Evolutionary conservation across 805 yeast species (phyloP), one percentile per base, ranked within the genome.

Genomic region (Ogataea pilisensis): DNA sequence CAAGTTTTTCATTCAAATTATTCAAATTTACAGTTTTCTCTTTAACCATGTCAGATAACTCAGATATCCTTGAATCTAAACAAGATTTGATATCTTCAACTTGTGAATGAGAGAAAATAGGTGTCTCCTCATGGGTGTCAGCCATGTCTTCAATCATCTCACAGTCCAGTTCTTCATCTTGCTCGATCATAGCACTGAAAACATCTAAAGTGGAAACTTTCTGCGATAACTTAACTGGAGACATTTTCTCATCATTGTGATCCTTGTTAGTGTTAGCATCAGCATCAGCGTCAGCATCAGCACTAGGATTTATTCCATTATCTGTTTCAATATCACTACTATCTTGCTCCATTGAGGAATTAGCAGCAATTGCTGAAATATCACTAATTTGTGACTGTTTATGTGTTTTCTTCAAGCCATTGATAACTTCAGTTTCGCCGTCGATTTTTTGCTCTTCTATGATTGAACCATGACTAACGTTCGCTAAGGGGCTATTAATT

Each of bases 401-500:
- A 9, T 19, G 22, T 8, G 34, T 34, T 7, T 45, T 38, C 13
- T 37, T 45, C 21, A 52, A 44, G 7, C 56, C 54, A 22, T 41
- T 44, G 28, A 54, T 46, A 26, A 54, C 53, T 39, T 52, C 61
- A 12, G 57, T 51, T 37, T 57, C 60, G 8, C 54, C 60, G 21
- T 52, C 57, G 11, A 50, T 55, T 36, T 44, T 42, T 22, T 42
- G 39, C 30, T 55, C 57, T 29, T 48, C 58, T 2, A 50, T 16
- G n/a, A 54, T 37, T 14, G 44, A 45, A 6, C 59, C 57, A 18
- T 53, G 56, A 38, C 63, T 58, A 17, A 60, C 56, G 35, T 58
- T 57, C 2, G 63, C 64, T 35, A 61, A 44, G 2, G 65, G 65
- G 34, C 63, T 58, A 25, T 58, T 53, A 31, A 47, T 38, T 5